These are phyloP conservation scores for Ophiocordyceps camponoti-saundersi DNA, from an alignment of 2,329 filamentous ascomycete genomes.

Conservation along the genomic window DNA sequence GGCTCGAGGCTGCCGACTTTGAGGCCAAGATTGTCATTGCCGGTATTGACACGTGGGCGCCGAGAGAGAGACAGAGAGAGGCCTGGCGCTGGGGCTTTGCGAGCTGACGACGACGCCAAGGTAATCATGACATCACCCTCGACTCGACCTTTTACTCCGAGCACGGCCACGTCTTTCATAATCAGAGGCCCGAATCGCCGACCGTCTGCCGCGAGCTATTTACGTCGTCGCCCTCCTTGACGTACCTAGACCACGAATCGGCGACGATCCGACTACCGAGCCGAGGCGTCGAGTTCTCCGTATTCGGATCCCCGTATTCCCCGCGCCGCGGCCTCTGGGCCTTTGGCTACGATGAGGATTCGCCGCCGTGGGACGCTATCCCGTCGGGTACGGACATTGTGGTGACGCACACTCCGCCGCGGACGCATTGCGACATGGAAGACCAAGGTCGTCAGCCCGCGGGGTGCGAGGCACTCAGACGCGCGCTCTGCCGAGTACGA, in stretches of 20 bases:
- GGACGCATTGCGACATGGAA: slow-evolving; percentile 37
- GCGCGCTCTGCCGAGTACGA: slow-evolving; percentile 40
- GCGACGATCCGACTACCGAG: slow-evolving; percentile 35
- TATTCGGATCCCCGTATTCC: slow-evolving; percentile 58
- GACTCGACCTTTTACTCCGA: slow-evolving; percentile 43
- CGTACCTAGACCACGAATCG: slow-evolving; percentile 45
- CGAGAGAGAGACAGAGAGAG: neutral
- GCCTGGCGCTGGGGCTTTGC: neutral
- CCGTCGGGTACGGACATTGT: slow-evolving; percentile 47
- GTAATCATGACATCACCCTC: slow-evolving; percentile 61
- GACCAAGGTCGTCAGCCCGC: slow-evolving; percentile 15
- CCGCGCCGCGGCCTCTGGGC: slow-evolving; percentile 43
- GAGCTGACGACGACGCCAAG: slow-evolving; percentile 18
- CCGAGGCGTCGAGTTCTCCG: slow-evolving; percentile 36
- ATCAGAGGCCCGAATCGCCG: slow-evolving; percentile 34
- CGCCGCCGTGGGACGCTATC: slow-evolving; percentile 36
- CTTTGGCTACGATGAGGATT: slow-evolving; percentile 38
- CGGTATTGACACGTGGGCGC: slow-evolving; percentile 33
- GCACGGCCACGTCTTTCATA: slow-evolving; percentile 37
- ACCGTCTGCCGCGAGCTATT: slow-evolving; percentile 37
- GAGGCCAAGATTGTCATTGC: slow-evolving; percentile 55
- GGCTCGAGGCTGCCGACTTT: slow-evolving; percentile 51
- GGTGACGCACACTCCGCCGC: slow-evolving; percentile 54
- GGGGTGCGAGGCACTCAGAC: slow-evolving; percentile 44
- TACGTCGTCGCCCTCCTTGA: slow-evolving; percentile 34